Conservation (phyloP, 768 basidiomycete species). For the Termitomyces sp. region DNA sequence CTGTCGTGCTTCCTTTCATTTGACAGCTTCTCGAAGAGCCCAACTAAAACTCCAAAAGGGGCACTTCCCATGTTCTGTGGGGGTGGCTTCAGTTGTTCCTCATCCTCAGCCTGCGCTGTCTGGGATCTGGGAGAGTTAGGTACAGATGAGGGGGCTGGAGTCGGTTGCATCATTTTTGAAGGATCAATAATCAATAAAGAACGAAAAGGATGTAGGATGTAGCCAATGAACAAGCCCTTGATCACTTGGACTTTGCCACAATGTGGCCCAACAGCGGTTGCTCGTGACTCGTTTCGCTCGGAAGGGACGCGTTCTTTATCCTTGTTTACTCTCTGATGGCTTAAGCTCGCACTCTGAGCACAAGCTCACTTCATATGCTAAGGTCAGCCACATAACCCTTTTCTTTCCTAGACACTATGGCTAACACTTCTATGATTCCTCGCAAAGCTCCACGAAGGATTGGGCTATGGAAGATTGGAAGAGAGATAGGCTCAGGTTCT, state of each 20-base stretch:
- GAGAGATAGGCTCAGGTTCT: slow-evolving; percentile 77
- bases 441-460: slow-evolving; percentile 53
- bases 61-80: slow-evolving; percentile 65
- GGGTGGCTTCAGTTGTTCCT: slow-evolving; percentile 32
- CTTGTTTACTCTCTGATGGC: slow-evolving; percentile 16
- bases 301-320: slow-evolving; percentile 29
- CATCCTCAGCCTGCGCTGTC: slow-evolving; percentile 8
- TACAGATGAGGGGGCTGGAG: slow-evolving; percentile 59
- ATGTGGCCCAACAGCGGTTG: background rate
- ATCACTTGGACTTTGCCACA: background rate
- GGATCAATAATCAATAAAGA: background rate
- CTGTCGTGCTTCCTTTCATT: slow-evolving; percentile 70
- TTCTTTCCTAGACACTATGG: slow-evolving; percentile 19
- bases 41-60: slow-evolving; percentile 61
- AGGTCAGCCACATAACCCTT: slow-evolving; percentile 16
- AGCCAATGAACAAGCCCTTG: background rate
- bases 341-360: background rate
- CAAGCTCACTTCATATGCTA: background rate
- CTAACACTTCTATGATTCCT: slow-evolving; percentile 18
- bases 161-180: slow-evolving; percentile 51
- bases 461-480: slow-evolving; percentile 78
- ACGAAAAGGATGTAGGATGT: background rate
- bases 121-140: slow-evolving; percentile 36
- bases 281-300: slow-evolving; percentile 14
- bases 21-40: slow-evolving; percentile 72